phyloP scores from a whole-genome alignment of 2,329 filamentous ascomycete genomes.

The Elsinoe fawcettii region DNA sequence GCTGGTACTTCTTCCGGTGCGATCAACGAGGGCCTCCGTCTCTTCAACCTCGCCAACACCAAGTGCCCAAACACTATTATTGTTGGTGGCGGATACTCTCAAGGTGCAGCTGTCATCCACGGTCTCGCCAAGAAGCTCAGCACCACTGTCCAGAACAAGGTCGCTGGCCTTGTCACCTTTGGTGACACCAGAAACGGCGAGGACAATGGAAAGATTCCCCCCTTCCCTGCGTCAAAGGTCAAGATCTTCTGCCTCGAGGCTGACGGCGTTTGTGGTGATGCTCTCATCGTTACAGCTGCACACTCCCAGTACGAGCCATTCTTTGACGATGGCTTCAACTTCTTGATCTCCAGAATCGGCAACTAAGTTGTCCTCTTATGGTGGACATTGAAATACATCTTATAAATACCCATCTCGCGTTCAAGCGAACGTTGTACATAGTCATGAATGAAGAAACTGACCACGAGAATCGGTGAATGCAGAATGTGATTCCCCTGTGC shows the following conservation, averaged over 20 bases:
- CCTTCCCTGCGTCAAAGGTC: slow-evolving; percentile 28
- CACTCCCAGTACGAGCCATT: slow-evolving; percentile 20
- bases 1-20: slow-evolving; percentile 21
- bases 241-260: slow-evolving; percentile 25
- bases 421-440: slow-evolving; percentile 1
- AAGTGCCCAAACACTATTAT: slow-evolving; percentile 26
- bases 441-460: not conserved
- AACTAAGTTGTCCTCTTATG: not conserved
- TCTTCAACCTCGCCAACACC: slow-evolving; percentile 23
- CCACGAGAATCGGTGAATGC: not conserved
- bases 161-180: slow-evolving; percentile 35
- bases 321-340: slow-evolving; percentile 1
- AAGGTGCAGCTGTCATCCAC: slow-evolving; percentile 35
- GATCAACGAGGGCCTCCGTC: slow-evolving; percentile 20
- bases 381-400: not conserved
- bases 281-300: slow-evolving; percentile 24
- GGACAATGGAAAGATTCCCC: slow-evolving; percentile 30
- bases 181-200: slow-evolving; percentile 36
- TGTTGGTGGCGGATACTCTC: slow-evolving; percentile 26
- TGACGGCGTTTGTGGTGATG: slow-evolving; percentile 25
- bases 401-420: not conserved
- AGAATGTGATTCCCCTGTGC: not conserved
- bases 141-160: slow-evolving; percentile 24
- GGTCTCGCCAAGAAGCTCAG: slow-evolving; percentile 28
- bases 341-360: not conserved